Evolutionary conservation across 2,329 filamentous ascomycete genomes (phyloP).

Genomic region (Penicillium sp.): DNA sequence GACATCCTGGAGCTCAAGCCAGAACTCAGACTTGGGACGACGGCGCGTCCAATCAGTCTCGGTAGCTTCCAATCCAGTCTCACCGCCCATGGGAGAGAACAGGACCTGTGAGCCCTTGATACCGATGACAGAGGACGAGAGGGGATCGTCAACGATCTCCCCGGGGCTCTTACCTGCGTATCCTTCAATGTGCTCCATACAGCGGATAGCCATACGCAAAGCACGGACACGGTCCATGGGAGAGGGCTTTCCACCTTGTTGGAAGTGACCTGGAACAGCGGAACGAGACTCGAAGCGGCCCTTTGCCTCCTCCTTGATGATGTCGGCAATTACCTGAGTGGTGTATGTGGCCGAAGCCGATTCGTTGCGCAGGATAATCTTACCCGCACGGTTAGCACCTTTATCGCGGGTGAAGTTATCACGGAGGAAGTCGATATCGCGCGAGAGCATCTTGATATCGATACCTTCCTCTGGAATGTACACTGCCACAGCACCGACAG

Average conservation of each 20-base stretch:
- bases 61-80: conserved; percentile 66
- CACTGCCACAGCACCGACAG: conserved; percentile 87
- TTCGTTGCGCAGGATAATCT: conserved; percentile 95
- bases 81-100: conserved; percentile 69
- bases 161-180: conserved; percentile 64
- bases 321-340: conserved; percentile 89
- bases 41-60: conserved; percentile 93
- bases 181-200: conserved; percentile 82
- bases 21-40: conserved; percentile 78
- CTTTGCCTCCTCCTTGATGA: conserved; percentile 89
- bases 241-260: conserved; percentile 88
- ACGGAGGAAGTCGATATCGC: conserved; percentile 84
- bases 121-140: conserved; percentile 79
- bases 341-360: conserved; percentile 86
- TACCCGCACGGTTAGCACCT: conserved; percentile 83
- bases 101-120: conserved; percentile 85
- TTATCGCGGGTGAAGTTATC: conserved; percentile 79
- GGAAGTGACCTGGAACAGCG: conserved; percentile 88
- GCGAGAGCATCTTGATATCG: conserved; percentile 84
- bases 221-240: conserved; percentile 95
- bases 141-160: conserved; percentile 68
- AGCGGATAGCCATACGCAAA: conserved; percentile 87
- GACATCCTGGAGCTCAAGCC: conserved; percentile 72
- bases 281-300: conserved; percentile 89
- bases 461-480: conserved; percentile 98